phyloP scores from a whole-genome alignment of 2,329 filamentous ascomycete species.

The Phyllosticta ampelicida region DNA sequence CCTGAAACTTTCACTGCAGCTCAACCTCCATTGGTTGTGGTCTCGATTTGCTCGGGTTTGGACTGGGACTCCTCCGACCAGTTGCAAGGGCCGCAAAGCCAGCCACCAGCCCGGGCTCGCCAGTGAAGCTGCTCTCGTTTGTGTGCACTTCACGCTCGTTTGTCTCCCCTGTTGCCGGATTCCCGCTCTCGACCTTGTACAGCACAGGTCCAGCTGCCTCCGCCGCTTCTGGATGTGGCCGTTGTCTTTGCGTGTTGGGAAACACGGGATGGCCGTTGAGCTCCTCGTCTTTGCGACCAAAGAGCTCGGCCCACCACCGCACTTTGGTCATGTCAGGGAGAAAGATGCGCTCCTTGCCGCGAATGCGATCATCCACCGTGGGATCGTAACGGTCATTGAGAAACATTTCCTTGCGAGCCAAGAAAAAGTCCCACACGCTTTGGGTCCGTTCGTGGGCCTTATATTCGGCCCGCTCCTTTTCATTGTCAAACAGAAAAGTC shows the following conservation, averaged over 20 bases:
- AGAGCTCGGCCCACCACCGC: constrained; percentile 89
- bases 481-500: constrained; percentile 90
- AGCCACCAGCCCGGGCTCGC: constrained; percentile 15
- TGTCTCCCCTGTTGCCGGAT: constrained; percentile 22
- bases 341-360: constrained; percentile 71
- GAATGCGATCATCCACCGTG: constrained; percentile 62
- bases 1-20: constrained; percentile 20
- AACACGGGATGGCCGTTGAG: constrained; percentile 60
- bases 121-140: constrained; percentile 12
- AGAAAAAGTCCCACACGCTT: constrained; percentile 94
- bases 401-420: constrained; percentile 71
- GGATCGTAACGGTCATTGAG: constrained; percentile 70
- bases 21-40: constrained; percentile 24
- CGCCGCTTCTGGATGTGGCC: constrained; percentile 14
- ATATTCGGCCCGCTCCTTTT: constrained; percentile 71
- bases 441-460: constrained; percentile 60
- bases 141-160: constrained; percentile 16
- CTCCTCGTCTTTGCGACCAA: constrained; percentile 76
- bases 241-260: neutral
- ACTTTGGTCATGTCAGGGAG: constrained; percentile 68
- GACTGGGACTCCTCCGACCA: constrained; percentile 16
- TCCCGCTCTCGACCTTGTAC: constrained; percentile 25
- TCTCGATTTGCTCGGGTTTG: constrained; percentile 15
- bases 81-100: constrained; percentile 23
- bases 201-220: constrained; percentile 20